These are phyloP conservation scores for Lactifluus pinguis DNA, from an alignment of 768 basidiomycete genomes.

Conservation along the genomic window DNA sequence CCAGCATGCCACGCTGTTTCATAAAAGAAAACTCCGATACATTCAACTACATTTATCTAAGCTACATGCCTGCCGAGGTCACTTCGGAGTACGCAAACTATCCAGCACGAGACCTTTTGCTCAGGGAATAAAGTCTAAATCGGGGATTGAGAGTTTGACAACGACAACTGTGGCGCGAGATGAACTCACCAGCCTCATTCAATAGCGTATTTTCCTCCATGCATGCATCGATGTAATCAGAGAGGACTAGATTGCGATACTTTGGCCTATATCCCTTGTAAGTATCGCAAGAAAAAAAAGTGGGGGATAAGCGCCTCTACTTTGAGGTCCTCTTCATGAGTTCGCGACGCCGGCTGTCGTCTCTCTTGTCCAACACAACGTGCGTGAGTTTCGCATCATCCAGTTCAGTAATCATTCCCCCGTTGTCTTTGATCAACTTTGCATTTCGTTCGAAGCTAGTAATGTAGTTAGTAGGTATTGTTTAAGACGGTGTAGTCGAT, in stretches of 20 bases:
- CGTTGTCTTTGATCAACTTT: slow-evolving; percentile 51
- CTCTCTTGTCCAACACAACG: slow-evolving; percentile 74
- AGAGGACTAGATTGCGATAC: slow-evolving; percentile 65
- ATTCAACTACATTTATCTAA: background rate
- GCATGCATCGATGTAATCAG: slow-evolving; percentile 70
- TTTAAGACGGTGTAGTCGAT: slow-evolving; percentile 16
- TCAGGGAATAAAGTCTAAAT: slow-evolving; percentile 14
- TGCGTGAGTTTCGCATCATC: slow-evolving; percentile 79
- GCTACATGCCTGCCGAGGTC: background rate
- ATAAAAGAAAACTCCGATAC: too few relatives aligned
- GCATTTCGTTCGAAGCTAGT: slow-evolving; percentile 48
- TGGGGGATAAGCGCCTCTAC: slow-evolving; percentile 33
- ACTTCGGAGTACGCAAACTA: background rate
- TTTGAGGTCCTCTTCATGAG: slow-evolving; percentile 63
- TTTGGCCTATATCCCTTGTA: slow-evolving; percentile 44
- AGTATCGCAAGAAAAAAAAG: background rate
- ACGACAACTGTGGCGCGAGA: too few relatives aligned
- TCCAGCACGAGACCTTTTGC: too few relatives aligned
- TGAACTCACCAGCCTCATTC: slow-evolving; percentile 68
- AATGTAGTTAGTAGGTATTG: background rate
- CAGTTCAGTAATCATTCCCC: slow-evolving; percentile 63
- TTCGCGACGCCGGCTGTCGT: slow-evolving; percentile 60
- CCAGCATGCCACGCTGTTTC: too few relatives aligned
- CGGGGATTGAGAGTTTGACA: background rate
- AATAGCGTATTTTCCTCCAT: slow-evolving; percentile 77